A percentile compares a stretch with the other conserved stretches of the same genome.
Conservation (phyloP, 768 basidiomycete genomes). For the Mycena indigotica region DNA sequence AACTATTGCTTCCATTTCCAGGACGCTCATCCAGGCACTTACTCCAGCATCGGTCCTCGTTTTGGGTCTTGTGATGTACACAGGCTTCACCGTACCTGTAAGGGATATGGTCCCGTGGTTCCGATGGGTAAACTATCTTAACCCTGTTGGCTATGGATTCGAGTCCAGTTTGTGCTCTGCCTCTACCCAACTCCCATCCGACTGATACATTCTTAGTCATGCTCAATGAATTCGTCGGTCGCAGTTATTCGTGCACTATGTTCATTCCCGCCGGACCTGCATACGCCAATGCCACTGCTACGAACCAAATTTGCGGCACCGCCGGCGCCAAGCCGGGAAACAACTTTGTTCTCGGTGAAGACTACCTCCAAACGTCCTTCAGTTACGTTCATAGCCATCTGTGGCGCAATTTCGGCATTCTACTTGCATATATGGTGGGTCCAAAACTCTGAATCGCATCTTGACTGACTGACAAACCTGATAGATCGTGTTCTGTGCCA, state of each 20-base stretch:
- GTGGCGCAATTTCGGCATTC: conserved; percentile 48
- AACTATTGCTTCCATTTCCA: conserved; percentile 35
- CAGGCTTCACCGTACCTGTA: conserved; percentile 40
- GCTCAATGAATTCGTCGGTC: conserved; percentile 52
- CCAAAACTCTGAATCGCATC: too few relatives aligned
- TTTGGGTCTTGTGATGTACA: conserved; percentile 43
- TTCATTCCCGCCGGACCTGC: conserved; percentile 36
- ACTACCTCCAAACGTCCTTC: conserved; percentile 39
- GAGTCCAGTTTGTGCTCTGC: conserved; percentile 28
- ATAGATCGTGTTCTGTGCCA: conserved; percentile 35
- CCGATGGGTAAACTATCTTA: conserved; percentile 41
- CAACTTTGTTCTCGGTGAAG: conserved; percentile 42
- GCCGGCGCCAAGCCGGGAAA: conserved; percentile 43
- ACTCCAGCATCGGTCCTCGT: conserved; percentile 34
- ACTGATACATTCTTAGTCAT: conserved; percentile 27
- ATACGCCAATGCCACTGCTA: conserved; percentile 34
- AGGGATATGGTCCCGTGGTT: conserved; percentile 32
- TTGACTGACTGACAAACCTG: not conserved
- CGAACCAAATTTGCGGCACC: conserved; percentile 46
- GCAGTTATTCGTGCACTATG: conserved; percentile 37
- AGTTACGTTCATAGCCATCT: conserved; percentile 30
- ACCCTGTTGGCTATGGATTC: conserved; percentile 49
- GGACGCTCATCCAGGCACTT: conserved; percentile 35
- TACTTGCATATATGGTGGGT: conserved; percentile 27
- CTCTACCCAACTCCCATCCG: not conserved